Conservation (phyloP, 2,329 filamentous ascomycete species). For the Phyllosticta citrichinensis region DNA sequence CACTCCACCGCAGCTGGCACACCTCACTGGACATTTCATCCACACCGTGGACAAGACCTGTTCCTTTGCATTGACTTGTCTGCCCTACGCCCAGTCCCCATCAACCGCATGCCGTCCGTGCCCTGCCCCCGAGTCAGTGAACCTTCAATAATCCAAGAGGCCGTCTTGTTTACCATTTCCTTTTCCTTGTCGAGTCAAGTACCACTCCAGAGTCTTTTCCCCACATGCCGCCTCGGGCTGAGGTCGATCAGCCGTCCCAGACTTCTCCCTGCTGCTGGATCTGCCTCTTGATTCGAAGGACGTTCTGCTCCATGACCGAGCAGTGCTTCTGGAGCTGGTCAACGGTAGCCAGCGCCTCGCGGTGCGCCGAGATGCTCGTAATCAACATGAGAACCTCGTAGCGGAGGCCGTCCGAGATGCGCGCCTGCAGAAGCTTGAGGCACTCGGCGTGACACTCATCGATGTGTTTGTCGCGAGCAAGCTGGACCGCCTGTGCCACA, state of each 20-base stretch:
- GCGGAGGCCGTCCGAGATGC: neutral
- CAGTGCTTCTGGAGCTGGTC: neutral
- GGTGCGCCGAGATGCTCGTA: neutral
- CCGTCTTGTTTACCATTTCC: neutral
- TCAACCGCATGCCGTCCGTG: neutral
- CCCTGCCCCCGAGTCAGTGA: no score
- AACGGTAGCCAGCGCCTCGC: neutral
- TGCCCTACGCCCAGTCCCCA: no score
- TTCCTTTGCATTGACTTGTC: no score
- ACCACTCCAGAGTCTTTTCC: no score
- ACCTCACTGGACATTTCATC: no score
- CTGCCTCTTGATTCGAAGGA: neutral
- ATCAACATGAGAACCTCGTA: neutral
- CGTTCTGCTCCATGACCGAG: neutral
- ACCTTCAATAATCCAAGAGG: neutral
- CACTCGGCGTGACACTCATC: neutral
- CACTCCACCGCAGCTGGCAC: no score
- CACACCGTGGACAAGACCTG: no score
- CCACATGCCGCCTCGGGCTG: no score
- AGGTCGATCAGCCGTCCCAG: neutral
- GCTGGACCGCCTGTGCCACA: neutral
- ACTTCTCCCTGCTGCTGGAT: neutral
- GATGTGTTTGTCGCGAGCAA: neutral
- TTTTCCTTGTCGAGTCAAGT: neutral
- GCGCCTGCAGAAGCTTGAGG: neutral